A percentile compares a stretch with the other conserved stretches of the same genome.
Conservation (phyloP, 1,284 basidiomycete species). For the Coniferiporia sulphurascens region DNA sequence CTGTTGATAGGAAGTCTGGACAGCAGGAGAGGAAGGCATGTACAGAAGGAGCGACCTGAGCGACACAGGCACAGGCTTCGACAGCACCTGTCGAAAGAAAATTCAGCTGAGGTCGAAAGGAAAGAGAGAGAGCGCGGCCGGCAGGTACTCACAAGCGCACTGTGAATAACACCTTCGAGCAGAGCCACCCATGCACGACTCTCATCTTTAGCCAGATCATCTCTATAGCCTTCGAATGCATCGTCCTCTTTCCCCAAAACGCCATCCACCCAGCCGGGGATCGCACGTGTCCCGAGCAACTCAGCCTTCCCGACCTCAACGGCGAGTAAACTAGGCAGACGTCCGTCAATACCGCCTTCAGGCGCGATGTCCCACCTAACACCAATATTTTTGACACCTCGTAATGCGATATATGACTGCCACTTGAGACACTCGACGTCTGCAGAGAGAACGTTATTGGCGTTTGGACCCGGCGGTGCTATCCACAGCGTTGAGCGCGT, state of each 20-base stretch:
- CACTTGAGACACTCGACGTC: conserved; percentile 83
- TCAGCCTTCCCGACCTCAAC: conserved; percentile 37
- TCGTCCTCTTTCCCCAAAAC: conserved; percentile 38
- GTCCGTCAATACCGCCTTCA: conserved; percentile 60
- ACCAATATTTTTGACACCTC: conserved; percentile 45
- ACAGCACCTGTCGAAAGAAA: conserved; percentile 37
- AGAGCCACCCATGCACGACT: conserved; percentile 75
- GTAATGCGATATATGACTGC: conserved; percentile 76
- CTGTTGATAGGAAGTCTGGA: conserved; percentile 25
- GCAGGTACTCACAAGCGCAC: conserved; percentile 53
- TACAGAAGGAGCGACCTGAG: conserved; percentile 32
- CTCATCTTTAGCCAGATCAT: conserved; percentile 57
- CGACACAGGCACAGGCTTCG: conserved; percentile 39
- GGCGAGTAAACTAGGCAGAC: conserved; percentile 59
- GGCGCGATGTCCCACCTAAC: conserved; percentile 62
- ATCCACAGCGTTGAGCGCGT: conserved; percentile 61
- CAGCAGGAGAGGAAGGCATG: conserved; percentile 29
- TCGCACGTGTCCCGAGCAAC: conserved; percentile 57
- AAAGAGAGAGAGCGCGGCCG: background rate
- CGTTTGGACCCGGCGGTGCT: conserved; percentile 36
- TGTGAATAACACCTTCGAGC: conserved; percentile 68
- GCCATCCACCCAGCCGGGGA: conserved; percentile 66
- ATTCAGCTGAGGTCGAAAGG: conserved; percentile 9
- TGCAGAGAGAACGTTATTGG: conserved; percentile 45
- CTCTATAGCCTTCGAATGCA: conserved; percentile 60